Evolutionary conservation across 352 stramenopile species (phyloP).

Genomic region (Phytopythium kandeliae): DNA sequence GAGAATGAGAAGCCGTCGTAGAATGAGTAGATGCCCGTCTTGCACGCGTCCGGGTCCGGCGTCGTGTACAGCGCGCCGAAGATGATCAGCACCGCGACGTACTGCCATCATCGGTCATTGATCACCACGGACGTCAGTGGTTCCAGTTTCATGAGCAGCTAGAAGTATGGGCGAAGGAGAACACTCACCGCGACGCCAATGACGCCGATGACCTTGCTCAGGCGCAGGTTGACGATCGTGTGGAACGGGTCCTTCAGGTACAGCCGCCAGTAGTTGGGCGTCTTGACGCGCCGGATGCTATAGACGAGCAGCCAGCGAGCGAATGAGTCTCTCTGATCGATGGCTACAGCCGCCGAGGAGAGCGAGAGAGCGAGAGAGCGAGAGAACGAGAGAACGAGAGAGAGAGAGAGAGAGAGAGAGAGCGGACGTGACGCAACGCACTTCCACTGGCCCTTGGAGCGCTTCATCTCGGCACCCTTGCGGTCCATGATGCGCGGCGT

Average conservation of each 20-base stretch:
- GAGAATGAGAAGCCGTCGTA: slow-evolving; percentile 81
- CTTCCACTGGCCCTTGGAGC: slow-evolving; percentile 78
- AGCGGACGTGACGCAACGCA: slow-evolving; percentile 18
- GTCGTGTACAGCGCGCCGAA: slow-evolving; percentile 78
- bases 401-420: too few relatives aligned
- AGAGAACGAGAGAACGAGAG: too few relatives aligned
- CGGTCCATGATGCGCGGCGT: slow-evolving; percentile 73
- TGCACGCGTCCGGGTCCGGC: slow-evolving; percentile 47
- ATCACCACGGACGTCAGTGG: neutral
- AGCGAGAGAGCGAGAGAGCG: too few relatives aligned
- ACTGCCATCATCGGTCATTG: slow-evolving; percentile 19
- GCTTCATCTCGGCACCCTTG: slow-evolving; percentile 52
- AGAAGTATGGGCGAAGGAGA: neutral
- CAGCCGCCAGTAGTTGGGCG: slow-evolving; percentile 76
- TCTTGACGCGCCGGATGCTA: slow-evolving; percentile 73
- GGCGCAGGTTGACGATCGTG: slow-evolving; percentile 71
- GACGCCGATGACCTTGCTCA: slow-evolving; percentile 68
- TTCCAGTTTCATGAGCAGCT: too few relatives aligned
- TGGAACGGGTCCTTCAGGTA: slow-evolving; percentile 85
- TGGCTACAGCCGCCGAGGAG: too few relatives aligned
- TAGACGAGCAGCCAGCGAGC: too few relatives aligned
- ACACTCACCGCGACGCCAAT: slow-evolving; percentile 25
- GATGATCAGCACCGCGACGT: slow-evolving; percentile 53
- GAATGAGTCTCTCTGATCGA: too few relatives aligned
- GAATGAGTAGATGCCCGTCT: slow-evolving; percentile 58